Base-by-base conservation (phyloP, 2,329 filamentous ascomycete species). In the Xylariaceae sp. region DNA sequence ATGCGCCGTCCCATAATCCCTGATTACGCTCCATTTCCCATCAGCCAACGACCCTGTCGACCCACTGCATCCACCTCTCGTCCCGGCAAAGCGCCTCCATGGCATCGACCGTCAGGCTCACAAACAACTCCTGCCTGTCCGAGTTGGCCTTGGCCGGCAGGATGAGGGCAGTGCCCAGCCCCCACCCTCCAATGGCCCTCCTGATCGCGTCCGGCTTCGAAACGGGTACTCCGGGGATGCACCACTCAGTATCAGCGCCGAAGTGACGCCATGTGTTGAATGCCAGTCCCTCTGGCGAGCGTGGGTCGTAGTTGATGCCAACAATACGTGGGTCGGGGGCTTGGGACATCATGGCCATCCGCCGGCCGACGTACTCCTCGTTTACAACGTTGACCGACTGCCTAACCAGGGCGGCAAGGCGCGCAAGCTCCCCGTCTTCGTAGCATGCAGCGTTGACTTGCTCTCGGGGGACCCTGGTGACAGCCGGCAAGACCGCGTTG, bases 241-340 rank as follows among this genome's bases (percentile, higher is more conserved):
- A 53, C 59, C 74, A 77, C 55, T 66, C 59, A 5, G 70, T 67
- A 54, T 76, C 72, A 19, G 69, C 72, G 1, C 74, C 74, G 57
- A 76, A 72, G 52, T 70, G 67, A 7, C 72, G 66, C 74, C 74
- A 77, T 4, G 73, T 75, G 57, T 76, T 76, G 65, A 76, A 73
- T 10, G 69, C 69, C 37, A 76, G 65, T 39, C 70, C 66, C 47
- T 70, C 66, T 2, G 71, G 68, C 43, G 70, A 67, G n/a, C 71
- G 65, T 21, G 73, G 71, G 53, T 75, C 72, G 51, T 72, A 69
- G 16, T 69, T 67, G 19, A 76, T 65, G 13, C 73, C 73, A 32
- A 76, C 59, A 34, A 64, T 61, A 8, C 73, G 71, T 39, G 73
- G 72, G 59, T 76, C 74, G 9, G 69, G 62, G 2, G 67, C 65